Evolutionary conservation across 2,329 filamentous ascomycete genomes (phyloP).

Genomic region (Sclerotinia nivalis): DNA sequence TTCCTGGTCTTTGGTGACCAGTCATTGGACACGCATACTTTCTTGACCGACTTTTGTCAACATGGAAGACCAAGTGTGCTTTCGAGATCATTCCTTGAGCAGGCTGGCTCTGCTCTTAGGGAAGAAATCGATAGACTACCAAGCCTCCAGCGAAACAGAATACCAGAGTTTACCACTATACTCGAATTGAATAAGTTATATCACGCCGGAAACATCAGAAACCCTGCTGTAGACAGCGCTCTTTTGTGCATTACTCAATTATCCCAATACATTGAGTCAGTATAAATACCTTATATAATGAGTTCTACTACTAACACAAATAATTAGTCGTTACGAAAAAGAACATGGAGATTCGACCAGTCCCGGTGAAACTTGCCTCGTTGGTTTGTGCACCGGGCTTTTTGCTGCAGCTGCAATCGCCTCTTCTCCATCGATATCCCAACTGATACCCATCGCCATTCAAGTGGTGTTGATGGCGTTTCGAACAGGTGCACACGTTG

Average conservation of each 20-base stretch:
- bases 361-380: conserved; percentile 21
- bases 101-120: conserved; percentile 57
- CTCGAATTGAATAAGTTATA: conserved; percentile 67
- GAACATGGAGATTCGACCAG: conserved; percentile 16
- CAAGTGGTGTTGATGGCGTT: conserved; percentile 23
- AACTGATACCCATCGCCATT: conserved; percentile 22
- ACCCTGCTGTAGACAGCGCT: conserved; percentile 64
- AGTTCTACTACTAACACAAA: conserved; percentile 4
- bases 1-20: conserved; percentile 72
- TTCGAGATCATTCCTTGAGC: conserved; percentile 62
- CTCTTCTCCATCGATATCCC: conserved; percentile 22
- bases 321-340: conserved; percentile 20
- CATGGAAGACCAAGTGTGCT: conserved; percentile 51
- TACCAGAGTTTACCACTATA: conserved; percentile 63
- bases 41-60: conserved; percentile 57
- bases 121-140: conserved; percentile 60
- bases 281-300: conserved; percentile 25
- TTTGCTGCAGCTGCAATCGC: conserved; percentile 24
- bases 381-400: conserved; percentile 22
- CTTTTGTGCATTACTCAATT: conserved; percentile 65
- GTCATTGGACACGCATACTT: conserved; percentile 65
- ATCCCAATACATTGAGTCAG: conserved; percentile 68
- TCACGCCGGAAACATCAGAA: conserved; percentile 56
- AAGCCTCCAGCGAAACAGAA: conserved; percentile 55
- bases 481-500: conserved; percentile 17